Evolutionary conservation across 805 yeast genomes (phyloP).

Genomic region (Schwanniomyces vanrijiae): DNA sequence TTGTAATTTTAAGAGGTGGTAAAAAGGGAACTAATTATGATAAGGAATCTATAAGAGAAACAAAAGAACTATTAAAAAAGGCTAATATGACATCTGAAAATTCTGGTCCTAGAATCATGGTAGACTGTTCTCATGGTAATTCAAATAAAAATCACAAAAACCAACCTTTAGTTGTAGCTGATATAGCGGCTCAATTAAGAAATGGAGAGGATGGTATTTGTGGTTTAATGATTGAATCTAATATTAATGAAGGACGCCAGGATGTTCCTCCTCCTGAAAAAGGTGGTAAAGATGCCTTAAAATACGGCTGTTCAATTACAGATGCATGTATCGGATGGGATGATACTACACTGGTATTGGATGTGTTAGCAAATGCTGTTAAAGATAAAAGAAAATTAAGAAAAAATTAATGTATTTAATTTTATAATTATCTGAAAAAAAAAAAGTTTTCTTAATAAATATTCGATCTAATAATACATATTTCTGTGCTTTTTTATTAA

Average conservation of each 20-base stretch:
- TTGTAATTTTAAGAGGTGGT: slow-evolving; percentile 94
- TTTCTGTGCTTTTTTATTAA: background rate
- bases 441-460: background rate
- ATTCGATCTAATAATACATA: background rate
- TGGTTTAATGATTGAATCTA: slow-evolving; percentile 96
- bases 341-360: slow-evolving; percentile 71
- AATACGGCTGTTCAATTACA: slow-evolving; percentile 95
- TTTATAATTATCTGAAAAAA: background rate
- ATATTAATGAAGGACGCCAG: slow-evolving; percentile 91
- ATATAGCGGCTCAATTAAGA: slow-evolving; percentile 74
- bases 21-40: slow-evolving; percentile 90
- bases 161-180: slow-evolving; percentile 86
- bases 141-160: slow-evolving; percentile 86
- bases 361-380: slow-evolving; percentile 75
- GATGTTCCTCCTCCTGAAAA: slow-evolving; percentile 68
- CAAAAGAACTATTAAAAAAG: slow-evolving; percentile 58
- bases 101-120: slow-evolving; percentile 73
- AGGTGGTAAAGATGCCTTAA: slow-evolving; percentile 69
- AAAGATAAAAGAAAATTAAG: slow-evolving; percentile 60
- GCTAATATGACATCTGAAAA: slow-evolving; percentile 47
- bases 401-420: background rate
- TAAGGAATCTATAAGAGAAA: slow-evolving; percentile 64
- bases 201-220: slow-evolving; percentile 75
- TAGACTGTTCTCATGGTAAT: slow-evolving; percentile 97
- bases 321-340: slow-evolving; percentile 97